Base-by-base conservation (phyloP, 495 filamentous ascomycete species). In the Cercophora samala region DNA sequence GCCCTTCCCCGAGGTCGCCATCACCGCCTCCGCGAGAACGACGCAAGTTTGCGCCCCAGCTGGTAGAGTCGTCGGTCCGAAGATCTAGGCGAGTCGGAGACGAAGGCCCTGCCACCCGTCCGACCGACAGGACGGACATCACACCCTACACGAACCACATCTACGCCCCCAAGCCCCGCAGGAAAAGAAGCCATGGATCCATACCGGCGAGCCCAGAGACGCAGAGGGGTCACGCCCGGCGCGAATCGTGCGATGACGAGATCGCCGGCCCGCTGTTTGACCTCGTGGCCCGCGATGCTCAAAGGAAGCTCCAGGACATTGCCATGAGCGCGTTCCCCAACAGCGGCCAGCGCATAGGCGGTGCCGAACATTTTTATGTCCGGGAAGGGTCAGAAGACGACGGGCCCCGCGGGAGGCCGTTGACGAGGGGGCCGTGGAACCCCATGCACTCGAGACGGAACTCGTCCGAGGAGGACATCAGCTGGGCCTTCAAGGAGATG, bases 251-350 rank as follows among this genome's bases (percentile, higher is more conserved):
- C 61, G 88, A 93, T 75, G 88, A 88, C 46, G 81, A 85, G 66
- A 88, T 90, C 65, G 88, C 88, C 56, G 88, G 88, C 15, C 93
- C 92, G 69, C 76, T 96, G 53, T 83, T 94, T 19, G 86, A 89
- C 22, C 78, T 96, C 62, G 91, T 91, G 22, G 89, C 90, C 52
- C 85, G 84, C 62, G 89, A 91, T 66, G 91, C 91, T 17, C 88
- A 93, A 74, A 87, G 87, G 74, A 88, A 93, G 73, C 73, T 84
- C 63, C 74, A 82, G 54, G 78, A 84, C 74, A 72, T 78, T 63
- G 80, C 79, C 70, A 77, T 83, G 75, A 78, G 80, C 58, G 80
- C 80, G 46, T 83, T 83, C 68, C 80, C 81, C 66, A 83, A 83
- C 75, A 78, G 76, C 60, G 74, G 75, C 22, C 70, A 77, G 51